Conservation (phyloP, 768 basidiomycete species). For the Floccularia luteovirens region DNA sequence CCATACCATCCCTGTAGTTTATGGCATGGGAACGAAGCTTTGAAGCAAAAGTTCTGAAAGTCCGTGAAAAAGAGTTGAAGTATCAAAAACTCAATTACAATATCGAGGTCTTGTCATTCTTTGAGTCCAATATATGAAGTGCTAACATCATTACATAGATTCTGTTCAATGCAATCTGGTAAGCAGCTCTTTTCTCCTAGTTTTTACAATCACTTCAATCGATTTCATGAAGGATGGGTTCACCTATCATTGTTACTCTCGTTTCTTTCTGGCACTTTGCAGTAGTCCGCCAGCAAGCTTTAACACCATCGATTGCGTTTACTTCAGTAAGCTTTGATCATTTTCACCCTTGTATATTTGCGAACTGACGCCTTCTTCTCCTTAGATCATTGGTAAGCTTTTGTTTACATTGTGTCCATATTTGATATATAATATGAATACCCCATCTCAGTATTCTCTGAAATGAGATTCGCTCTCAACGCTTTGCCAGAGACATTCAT, state of each 20-base stretch:
- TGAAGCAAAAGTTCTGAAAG: conserved; percentile 61
- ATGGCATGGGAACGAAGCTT: conserved; percentile 95
- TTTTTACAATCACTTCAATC: not conserved
- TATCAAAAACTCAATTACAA: conserved; percentile 83
- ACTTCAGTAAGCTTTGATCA: conserved; percentile 37
- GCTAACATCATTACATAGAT: conserved; percentile 17
- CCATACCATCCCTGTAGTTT: conserved; percentile 38
- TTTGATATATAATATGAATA: not conserved
- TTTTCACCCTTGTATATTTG: conserved; percentile 6
- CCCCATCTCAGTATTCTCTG: conserved; percentile 64
- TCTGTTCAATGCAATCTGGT: conserved; percentile 43
- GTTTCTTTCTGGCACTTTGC: conserved; percentile 68
- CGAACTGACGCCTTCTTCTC: not conserved
- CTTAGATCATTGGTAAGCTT: conserved; percentile 1
- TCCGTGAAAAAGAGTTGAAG: conserved; percentile 76
- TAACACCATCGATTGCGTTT: conserved; percentile 85
- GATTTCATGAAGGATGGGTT: conserved; percentile 39
- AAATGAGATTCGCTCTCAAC: conserved; percentile 84
- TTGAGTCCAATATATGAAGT: not conserved
- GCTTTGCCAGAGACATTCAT: conserved; percentile 89
- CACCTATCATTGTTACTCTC: conserved; percentile 50
- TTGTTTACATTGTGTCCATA: not conserved
- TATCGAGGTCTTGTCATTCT: conserved; percentile 77
- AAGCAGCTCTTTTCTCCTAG: conserved; percentile 44
- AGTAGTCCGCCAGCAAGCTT: conserved; percentile 53